phyloP scores from a whole-genome alignment of 2,329 filamentous ascomycete species.

The Colletotrichum neosansevieriae region DNA sequence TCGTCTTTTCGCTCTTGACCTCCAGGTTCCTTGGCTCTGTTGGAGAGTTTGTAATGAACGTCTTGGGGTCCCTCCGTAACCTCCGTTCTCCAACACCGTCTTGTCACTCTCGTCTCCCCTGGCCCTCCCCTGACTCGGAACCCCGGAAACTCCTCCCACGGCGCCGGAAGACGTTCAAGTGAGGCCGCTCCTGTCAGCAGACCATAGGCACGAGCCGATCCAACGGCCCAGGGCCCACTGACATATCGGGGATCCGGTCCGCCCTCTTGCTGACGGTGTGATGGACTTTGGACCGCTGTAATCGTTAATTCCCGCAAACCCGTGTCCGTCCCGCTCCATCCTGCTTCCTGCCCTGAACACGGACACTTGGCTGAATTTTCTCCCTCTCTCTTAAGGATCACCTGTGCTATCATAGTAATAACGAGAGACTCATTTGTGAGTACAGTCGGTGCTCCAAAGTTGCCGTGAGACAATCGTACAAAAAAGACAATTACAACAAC shows the following conservation, averaged over 20 bases:
- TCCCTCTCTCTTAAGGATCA: background rate
- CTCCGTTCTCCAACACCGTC: conserved; percentile 20
- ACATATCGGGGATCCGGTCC: conserved; percentile 5
- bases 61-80: background rate
- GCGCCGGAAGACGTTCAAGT: conserved; percentile 36
- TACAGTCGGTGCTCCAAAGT: too few species aligned
- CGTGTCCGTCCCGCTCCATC: background rate
- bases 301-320: conserved; percentile 16
- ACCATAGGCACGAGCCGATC: conserved; percentile 20
- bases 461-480: too few species aligned
- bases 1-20: conserved; percentile 4
- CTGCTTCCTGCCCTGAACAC: background rate
- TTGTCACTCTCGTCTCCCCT: conserved; percentile 12
- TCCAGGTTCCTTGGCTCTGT: conserved; percentile 1
- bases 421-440: conserved; percentile 15
- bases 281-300: background rate
- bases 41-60: background rate
- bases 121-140: conserved; percentile 31
- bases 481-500: too few species aligned
- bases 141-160: conserved; percentile 31
- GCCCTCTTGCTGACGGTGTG: background rate
- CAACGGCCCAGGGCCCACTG: conserved; percentile 4
- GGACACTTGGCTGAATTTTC: background rate
- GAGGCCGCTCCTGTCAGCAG: conserved; percentile 30
- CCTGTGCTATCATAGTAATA: conserved; percentile 15